Evolutionary conservation across 2,329 filamentous ascomycete genomes (phyloP).

Genomic region (Microsporum audouinii): DNA sequence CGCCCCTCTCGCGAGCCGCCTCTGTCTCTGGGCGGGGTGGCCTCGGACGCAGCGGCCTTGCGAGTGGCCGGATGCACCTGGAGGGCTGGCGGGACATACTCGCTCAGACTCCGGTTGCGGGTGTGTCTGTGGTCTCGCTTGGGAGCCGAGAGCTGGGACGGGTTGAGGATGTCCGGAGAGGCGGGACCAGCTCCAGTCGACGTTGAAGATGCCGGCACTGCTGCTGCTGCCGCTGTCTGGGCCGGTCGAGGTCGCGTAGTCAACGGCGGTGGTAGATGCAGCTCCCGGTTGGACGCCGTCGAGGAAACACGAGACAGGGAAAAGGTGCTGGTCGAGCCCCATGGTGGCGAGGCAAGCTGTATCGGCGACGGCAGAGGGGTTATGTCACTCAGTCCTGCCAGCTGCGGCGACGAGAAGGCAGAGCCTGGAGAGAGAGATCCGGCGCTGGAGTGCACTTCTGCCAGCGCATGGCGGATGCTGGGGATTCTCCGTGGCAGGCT

Average conservation of each 20-base stretch:
- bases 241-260: slow-evolving; percentile 22
- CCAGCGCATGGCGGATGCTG: slow-evolving; percentile 33
- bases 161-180: background rate
- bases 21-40: slow-evolving; percentile 18
- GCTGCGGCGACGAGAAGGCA: slow-evolving; percentile 58
- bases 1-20: slow-evolving; percentile 28
- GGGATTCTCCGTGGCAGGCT: slow-evolving; percentile 36
- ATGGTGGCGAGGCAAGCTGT: slow-evolving; percentile 30
- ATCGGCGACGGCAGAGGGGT: slow-evolving; percentile 70
- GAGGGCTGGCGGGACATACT: slow-evolving; percentile 66
- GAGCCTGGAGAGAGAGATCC: slow-evolving; percentile 50
- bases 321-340: slow-evolving; percentile 46
- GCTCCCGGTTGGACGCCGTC: slow-evolving; percentile 26
- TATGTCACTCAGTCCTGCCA: slow-evolving; percentile 65
- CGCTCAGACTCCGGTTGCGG: slow-evolving; percentile 75
- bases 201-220: background rate
- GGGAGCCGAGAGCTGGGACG: background rate
- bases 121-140: slow-evolving; percentile 37
- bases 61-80: slow-evolving; percentile 52
- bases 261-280: background rate
- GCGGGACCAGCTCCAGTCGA: background rate
- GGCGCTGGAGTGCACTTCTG: slow-evolving; percentile 27
- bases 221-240: slow-evolving; percentile 23
- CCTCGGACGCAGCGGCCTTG: slow-evolving; percentile 60
- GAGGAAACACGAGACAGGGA: slow-evolving; percentile 35